phyloP scores from a whole-genome alignment of 441 rosid genomes.

The Erysimum cheiri region DNA sequence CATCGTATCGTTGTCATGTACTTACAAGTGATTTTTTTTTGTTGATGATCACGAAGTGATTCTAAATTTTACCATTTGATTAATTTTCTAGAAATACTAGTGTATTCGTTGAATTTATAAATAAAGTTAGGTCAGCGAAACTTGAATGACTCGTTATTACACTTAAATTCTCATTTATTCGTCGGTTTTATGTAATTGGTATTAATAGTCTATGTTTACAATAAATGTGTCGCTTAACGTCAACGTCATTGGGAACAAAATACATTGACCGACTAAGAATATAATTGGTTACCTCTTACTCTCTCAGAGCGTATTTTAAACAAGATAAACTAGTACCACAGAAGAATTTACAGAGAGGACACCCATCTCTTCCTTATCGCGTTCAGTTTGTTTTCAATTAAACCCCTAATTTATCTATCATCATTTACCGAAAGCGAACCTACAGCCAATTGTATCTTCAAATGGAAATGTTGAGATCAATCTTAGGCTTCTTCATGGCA shows the following conservation, averaged over 20 bases:
- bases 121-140: constrained; percentile 27
- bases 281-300: neutral
- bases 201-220: constrained; percentile 10
- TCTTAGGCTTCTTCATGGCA: constrained; percentile 63
- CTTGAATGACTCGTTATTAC: constrained; percentile 21
- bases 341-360: constrained; percentile 14
- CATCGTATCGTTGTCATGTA: no score
- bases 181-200: neutral
- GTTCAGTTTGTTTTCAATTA: constrained; percentile 1
- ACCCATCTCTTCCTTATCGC: constrained; percentile 8
- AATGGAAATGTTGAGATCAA: constrained; percentile 85
- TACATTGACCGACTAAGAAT: neutral
- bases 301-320: neutral
- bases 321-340: constrained; percentile 12
- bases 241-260: constrained; percentile 9
- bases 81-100: no score
- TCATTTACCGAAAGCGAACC: constrained; percentile 53
- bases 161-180: constrained; percentile 29
- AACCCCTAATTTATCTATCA: constrained; percentile 43
- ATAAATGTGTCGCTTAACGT: constrained; percentile 10
- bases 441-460: constrained; percentile 37
- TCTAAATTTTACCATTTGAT: no score
- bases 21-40: no score
- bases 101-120: no score
- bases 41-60: no score